Evolutionary conservation across 441 rosid species (phyloP).

Genomic region (Populus trichocarpa): DNA sequence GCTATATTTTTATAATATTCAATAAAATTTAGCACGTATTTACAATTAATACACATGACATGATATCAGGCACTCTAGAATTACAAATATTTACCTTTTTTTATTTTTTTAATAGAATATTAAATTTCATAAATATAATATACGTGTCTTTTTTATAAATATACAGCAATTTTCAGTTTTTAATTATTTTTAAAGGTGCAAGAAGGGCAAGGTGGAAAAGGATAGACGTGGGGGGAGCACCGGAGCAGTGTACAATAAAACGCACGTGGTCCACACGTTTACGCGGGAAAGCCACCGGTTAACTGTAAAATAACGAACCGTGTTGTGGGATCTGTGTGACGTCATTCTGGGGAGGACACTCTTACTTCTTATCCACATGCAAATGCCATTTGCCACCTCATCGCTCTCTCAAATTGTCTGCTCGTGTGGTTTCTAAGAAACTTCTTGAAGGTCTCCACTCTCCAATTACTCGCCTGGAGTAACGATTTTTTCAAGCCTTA

Average conservation of each 20-base stretch:
- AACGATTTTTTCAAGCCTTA: background rate
- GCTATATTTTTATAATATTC: too few relatives aligned
- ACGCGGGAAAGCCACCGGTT: constrained; percentile 16
- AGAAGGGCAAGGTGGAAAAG: background rate
- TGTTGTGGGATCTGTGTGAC: background rate
- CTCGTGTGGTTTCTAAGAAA: background rate
- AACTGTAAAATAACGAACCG: background rate
- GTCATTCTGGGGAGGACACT: background rate
- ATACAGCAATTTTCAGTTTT: background rate
- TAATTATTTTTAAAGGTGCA: background rate
- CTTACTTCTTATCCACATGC: background rate
- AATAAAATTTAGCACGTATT: too few relatives aligned
- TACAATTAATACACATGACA: too few relatives aligned
- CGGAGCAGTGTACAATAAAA: background rate
- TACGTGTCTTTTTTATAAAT: background rate
- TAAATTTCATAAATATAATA: too few relatives aligned
- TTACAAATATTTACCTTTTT: too few relatives aligned
- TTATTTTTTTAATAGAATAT: too few relatives aligned
- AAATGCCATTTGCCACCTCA: background rate
- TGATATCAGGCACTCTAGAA: too few relatives aligned
- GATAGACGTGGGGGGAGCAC: background rate
- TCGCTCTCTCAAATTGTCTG: too few relatives aligned
- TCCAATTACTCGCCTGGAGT: background rate
- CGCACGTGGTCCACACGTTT: constrained; percentile 30
- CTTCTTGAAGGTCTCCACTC: background rate